Base-by-base conservation (phyloP, 352 stramenopile species). In the Aphanomyces astaci region DNA sequence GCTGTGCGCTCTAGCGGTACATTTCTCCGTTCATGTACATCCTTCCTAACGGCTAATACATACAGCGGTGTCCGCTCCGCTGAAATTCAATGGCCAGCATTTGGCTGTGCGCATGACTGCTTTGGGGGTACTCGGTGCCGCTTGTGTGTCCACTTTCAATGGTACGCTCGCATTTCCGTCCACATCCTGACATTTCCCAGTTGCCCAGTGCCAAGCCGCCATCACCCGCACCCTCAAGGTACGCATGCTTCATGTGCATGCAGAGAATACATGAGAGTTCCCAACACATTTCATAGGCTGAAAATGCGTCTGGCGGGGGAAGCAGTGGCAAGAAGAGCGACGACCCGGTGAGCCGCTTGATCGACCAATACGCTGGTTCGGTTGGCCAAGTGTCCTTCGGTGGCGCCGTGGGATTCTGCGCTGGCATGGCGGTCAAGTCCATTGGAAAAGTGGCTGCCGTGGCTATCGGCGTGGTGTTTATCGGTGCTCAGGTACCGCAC, bases 371-470 rank as follows among this genome's bases (percentile, higher is more conserved):
- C 66, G 73, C 84, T 72, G 71, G 71, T 51, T 83, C 78, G 56
- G 79, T 78, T 51, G 84, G 86, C 22, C 81, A 92, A 67, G 79
- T 94, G 51, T 84, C 84, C 24, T 73, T 96, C 31, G 86, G 81
- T 9, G 72, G 78, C 11, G 76, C 75, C 0, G 70, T 93, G 33
- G 87, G 88, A 33, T 94, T 94, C 66, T 92, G 84, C 72, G 93
- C 87, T 11, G 88, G 87, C 30, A 92, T 91, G 67, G 87, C 88
- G 39, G 73, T 95, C 22, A 92, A 92, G 73, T 77, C 91, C 64
- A 78, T 90, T 45, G 88, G 87, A 66, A 93, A 94, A 73, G 70
- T 82, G 9, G 84, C 87, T 31, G 86, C 82, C 0, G 32, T 90
- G n/a, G 78, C 80, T 5, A 80, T 96, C 56, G 88, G 88, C 56